Base-by-base conservation (phyloP, 768 basidiomycete genomes). In the Pleurotus pulmonarius region DNA sequence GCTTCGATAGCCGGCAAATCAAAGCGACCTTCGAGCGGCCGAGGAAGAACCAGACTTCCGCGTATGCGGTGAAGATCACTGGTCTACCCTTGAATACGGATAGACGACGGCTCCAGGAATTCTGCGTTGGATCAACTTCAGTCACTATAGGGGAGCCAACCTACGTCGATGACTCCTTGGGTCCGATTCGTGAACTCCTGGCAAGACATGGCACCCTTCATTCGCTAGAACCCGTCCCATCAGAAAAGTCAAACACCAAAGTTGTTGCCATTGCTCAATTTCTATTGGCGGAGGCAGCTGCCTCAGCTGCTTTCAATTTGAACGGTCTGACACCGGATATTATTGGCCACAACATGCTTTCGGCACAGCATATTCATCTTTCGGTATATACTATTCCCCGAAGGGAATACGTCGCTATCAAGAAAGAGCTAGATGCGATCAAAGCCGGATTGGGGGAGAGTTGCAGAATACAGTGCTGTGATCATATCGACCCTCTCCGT, bases 251-350 rank as follows among this genome's bases (percentile, higher is more conserved):
- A 6, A 65, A 67, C 4, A 46, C 69, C 18, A 77, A 73, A 57
- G 63, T 74, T 18, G 63, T 69, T 37, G 79, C 76, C 2, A 77
- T 80, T 59, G 79, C 72, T 7, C 73, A 71, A 37, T 80, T 78
- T 64, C 53, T 64, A 8, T 63, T 60, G 15, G 66, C 70, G 4
- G 59, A 68, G 4, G 67, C 68, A 40, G 77, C 80, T 2, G 67
- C 61, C n/a, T 60, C 60, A 0, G 73, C 70, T 16, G 66, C 72
- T 18, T 60, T 65, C 4, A 53, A 49, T 7, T 61, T 73, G 47
- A 65, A 75, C 56, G 62, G 64, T 25, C 45, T 46, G 8, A 59
- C 62, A n/a, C 74, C 73, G n/a, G 39, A 59, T 0, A 76, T 73
- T 58, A 63, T 84, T 9, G 75, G 71, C 5, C 61, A 68, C 3